Evolutionary conservation across 768 basidiomycete species (phyloP).

Genomic region (Xanthoconium stramineum): DNA sequence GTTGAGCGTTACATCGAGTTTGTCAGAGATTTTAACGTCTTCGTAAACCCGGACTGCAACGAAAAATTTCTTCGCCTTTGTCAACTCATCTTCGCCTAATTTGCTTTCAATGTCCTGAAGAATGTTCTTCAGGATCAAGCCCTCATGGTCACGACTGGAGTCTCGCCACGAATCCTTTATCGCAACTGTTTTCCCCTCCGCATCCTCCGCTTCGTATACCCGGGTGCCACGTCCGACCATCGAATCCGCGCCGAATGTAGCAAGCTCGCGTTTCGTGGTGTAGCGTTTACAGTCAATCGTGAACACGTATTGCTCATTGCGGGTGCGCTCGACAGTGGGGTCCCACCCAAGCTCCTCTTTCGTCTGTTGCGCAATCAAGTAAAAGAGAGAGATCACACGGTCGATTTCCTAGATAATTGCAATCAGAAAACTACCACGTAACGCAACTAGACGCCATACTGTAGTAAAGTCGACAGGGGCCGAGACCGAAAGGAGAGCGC

Average conservation of each 20-base stretch:
- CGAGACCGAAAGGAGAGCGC: background rate
- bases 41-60: background rate
- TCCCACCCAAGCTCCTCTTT: background rate
- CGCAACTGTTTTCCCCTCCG: background rate
- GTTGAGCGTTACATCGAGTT: background rate
- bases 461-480: background rate
- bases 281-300: background rate
- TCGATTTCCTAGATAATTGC: slow-evolving; percentile 2
- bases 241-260: background rate
- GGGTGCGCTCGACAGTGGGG: background rate
- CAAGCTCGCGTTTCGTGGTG: background rate
- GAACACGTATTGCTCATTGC: background rate
- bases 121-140: background rate
- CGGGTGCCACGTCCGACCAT: background rate
- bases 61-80: background rate
- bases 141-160: background rate
- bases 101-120: background rate
- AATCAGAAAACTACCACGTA: background rate
- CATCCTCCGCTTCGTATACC: background rate
- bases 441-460: background rate
- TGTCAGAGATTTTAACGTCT: background rate
- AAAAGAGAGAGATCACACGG: slow-evolving; percentile 5
- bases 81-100: background rate
- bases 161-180: background rate
- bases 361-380: background rate